Evolutionary conservation across 345 rosid species (phyloP), one percentile per base, ranked within the genome.

Genomic region (Cardamine resedifolia): DNA sequence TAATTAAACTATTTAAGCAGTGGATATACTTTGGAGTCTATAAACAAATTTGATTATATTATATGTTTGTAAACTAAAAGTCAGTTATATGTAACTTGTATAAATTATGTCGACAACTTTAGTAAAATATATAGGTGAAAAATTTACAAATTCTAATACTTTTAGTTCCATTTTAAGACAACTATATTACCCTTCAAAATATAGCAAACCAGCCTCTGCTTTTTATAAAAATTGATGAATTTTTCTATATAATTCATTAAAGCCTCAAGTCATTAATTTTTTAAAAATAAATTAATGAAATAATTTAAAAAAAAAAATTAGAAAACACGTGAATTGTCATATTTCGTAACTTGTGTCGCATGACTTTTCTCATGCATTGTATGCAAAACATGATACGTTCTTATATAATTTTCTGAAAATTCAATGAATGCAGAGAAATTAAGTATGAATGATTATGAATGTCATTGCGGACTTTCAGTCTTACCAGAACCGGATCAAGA

Each of bases 271-370:
- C 34, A 52, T 26, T 52, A 26, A 3, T 24, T 24, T 51, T 8
- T 51, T 51, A 12, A 12, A 14, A 52, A 26, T 14, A 8, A 24
- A 51, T 0, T 12, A 23, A 23, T 50, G 16, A 5, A 49, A 49
- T 44, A 4, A 4, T 3, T 38, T 3, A 12, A 12, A 12, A 1
- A 23, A 23, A 1, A 1, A 23, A 23, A 1, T 23, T 23, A 23
- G 2, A 27, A 27, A 30, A 16, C 39, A 39, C 63, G 63, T 68
- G 72, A 55, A 19, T 27, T 56, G 61, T 56, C 61, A 56, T 56
- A 30, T 56, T 56, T 41, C 64, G 72, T 56, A 68, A 68, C 44
- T 68, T 68, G 73, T 56, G 64, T 68, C 27, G 21, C 64, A 19
- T 55, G 21, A 43, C 41, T 28, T 68, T 68, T 30, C 23, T 68